phyloP scores from a whole-genome alignment of 2,329 filamentous ascomycete species.

The Plenodomus lindquistii region DNA sequence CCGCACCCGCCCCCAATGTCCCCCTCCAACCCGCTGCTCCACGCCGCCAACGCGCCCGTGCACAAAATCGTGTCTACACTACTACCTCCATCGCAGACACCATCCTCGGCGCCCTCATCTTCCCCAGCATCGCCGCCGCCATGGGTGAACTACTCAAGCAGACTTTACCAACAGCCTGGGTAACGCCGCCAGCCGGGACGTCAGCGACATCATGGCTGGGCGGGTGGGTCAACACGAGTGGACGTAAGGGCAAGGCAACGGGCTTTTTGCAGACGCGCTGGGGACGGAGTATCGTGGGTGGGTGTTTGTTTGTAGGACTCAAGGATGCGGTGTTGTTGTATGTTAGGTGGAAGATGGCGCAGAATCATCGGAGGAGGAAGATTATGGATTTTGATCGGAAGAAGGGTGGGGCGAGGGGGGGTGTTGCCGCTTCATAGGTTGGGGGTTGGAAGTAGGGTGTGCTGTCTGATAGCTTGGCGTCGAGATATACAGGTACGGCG shows the following conservation, averaged over 20 bases:
- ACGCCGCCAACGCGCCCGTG: conserved; percentile 37
- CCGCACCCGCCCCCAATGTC: conserved; percentile 36
- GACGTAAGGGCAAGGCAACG: conserved; percentile 48
- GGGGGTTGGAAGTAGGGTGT: neutral
- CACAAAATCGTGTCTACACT: conserved; percentile 56
- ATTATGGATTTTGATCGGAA: conserved; percentile 48
- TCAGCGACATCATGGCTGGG: conserved; percentile 24
- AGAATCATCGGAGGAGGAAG: conserved; percentile 51
- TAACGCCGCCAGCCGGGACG: conserved; percentile 49
- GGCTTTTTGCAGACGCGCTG: conserved; percentile 81
- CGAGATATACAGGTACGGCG: too few relatives aligned
- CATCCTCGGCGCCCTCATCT: conserved; percentile 71
- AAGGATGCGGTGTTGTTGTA: conserved; percentile 70
- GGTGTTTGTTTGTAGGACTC: conserved; percentile 83
- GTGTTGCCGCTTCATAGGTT: neutral
- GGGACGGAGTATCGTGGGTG: conserved; percentile 87
- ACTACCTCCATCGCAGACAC: conserved; percentile 61
- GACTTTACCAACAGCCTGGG: conserved; percentile 69
- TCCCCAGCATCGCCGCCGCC: conserved; percentile 78
- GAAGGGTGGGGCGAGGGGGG: neutral
- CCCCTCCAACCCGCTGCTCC: conserved; percentile 23
- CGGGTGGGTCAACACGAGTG: conserved; percentile 19
- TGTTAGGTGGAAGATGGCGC: conserved; percentile 56
- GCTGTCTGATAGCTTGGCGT: too few relatives aligned
- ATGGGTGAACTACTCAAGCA: conserved; percentile 76